Evolutionary conservation across 2,329 filamentous ascomycete species (phyloP).

Genomic region (Whalleya microplaca): DNA sequence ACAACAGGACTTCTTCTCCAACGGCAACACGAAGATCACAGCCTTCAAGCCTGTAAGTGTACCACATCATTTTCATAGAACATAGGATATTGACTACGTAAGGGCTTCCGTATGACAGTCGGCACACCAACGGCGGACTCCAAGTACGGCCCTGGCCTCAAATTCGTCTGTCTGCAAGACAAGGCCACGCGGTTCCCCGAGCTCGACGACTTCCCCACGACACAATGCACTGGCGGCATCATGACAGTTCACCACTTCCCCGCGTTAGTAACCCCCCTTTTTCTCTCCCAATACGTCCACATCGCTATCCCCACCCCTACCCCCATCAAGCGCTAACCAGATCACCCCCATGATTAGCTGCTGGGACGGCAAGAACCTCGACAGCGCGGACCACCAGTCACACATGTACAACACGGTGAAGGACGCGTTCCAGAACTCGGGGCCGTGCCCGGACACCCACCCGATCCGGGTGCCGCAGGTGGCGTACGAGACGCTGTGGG

Average conservation of each 20-base stretch:
- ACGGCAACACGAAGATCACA: constrained; percentile 44
- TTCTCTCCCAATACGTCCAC: background rate
- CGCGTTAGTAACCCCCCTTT: constrained; percentile 29
- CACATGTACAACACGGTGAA: constrained; percentile 27
- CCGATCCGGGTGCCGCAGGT: constrained; percentile 44
- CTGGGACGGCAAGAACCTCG: constrained; percentile 22
- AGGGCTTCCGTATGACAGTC: constrained; percentile 50
- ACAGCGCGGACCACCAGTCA: constrained; percentile 4
- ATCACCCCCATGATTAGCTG: constrained; percentile 37
- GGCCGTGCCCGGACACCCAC: constrained; percentile 31
- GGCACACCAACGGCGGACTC: constrained; percentile 40
- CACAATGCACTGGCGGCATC: constrained; percentile 45
- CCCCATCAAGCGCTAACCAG: background rate
- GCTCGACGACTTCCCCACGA: constrained; percentile 43
- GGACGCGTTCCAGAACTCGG: constrained; percentile 22
- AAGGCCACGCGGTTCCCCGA: constrained; percentile 45
- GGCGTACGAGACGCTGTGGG: constrained; percentile 47
- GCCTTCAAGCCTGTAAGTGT: constrained; percentile 45
- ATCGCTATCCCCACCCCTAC: background rate
- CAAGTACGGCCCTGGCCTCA: constrained; percentile 41
- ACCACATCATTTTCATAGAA: background rate
- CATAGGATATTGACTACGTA: constrained; percentile 1
- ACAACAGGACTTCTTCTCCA: constrained; percentile 35
- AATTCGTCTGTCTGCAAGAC: constrained; percentile 46
- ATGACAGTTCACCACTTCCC: constrained; percentile 48